These are phyloP conservation scores for Poterioochromonas sp. DNA, from an alignment of 352 stramenopile genomes.

Conservation along the genomic window DNA sequence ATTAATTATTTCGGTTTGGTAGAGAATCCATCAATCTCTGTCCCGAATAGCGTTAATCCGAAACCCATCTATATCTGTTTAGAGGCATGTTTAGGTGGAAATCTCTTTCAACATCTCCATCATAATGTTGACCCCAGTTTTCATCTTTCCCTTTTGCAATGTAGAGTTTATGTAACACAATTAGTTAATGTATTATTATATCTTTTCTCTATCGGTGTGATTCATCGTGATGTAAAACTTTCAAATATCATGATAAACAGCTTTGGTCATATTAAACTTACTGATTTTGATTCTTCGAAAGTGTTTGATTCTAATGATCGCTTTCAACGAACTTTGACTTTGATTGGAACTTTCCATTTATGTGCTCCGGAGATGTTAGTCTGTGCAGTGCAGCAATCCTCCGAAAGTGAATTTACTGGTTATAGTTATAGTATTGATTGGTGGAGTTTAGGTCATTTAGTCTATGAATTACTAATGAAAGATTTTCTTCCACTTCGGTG, in stretches of 20 bases:
- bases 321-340: not conserved
- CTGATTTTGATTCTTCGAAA: not conserved
- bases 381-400: too few relatives aligned
- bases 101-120: too few relatives aligned
- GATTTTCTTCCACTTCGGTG: constrained; percentile 52
- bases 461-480: constrained; percentile 78
- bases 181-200: not conserved
- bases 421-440: constrained; percentile 74
- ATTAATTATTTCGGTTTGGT: too few relatives aligned
- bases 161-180: not conserved
- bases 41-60: too few relatives aligned
- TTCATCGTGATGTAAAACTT: not conserved
- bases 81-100: too few relatives aligned
- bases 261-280: not conserved
- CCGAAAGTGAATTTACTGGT: too few relatives aligned
- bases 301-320: not conserved
- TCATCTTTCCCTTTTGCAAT: too few relatives aligned
- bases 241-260: not conserved
- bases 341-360: not conserved
- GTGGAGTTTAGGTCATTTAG: constrained; percentile 75
- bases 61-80: too few relatives aligned
- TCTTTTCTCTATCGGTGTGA: not conserved
- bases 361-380: not conserved
- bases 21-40: too few relatives aligned
- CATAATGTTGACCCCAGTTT: too few relatives aligned